Evolutionary conservation across 768 basidiomycete species (phyloP).

Genomic region (Calocera cornea): DNA sequence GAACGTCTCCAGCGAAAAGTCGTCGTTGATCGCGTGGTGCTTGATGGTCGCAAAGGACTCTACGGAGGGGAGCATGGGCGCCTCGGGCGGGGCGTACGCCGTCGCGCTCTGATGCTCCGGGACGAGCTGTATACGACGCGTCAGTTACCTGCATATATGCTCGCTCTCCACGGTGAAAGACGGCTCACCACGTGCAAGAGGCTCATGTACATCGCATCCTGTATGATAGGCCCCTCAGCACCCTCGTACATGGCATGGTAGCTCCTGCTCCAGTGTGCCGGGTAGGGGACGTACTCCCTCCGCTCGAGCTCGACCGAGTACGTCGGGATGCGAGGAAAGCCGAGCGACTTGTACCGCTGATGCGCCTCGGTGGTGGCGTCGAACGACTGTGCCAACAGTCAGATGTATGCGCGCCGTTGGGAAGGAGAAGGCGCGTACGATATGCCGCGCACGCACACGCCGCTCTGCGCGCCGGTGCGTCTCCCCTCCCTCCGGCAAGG

Average conservation of each 20-base stretch:
- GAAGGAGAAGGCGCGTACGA: neutral
- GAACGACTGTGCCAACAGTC: neutral
- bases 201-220: slow-evolving; percentile 1
- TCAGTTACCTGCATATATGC: neutral
- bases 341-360: slow-evolving; percentile 1
- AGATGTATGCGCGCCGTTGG: neutral
- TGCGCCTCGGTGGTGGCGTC: neutral
- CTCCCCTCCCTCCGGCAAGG: neutral
- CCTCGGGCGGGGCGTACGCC: neutral
- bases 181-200: neutral
- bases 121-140: neutral
- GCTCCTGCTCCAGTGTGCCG: slow-evolving; percentile 1
- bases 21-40: slow-evolving; percentile 1
- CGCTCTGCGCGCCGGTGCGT: neutral
- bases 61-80: neutral
- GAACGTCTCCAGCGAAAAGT: neutral
- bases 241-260: neutral
- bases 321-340: neutral
- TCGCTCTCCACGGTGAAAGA: neutral
- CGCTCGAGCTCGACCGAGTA: neutral
- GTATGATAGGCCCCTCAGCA: neutral
- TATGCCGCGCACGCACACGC: neutral
- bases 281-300: neutral
- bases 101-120: neutral
- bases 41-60: slow-evolving; percentile 2